Evolutionary conservation across 305 asterid genomes (phyloP).

Genomic region (Petunia hybrid): DNA sequence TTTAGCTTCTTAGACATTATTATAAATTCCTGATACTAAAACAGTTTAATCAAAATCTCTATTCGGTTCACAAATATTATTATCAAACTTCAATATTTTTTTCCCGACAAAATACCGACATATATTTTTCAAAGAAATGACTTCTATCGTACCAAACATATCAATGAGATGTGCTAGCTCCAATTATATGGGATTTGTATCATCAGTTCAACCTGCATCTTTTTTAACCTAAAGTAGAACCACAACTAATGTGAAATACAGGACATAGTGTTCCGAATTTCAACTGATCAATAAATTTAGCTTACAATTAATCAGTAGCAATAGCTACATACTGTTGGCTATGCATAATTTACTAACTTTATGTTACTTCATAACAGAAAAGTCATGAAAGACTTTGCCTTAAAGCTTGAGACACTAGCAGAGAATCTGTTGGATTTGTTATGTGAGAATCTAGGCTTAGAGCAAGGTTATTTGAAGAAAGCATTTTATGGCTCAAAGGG

Average conservation of each 20-base stretch:
- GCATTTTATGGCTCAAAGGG: conserved; percentile 84
- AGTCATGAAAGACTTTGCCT: conserved; percentile 78
- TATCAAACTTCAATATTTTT: no score
- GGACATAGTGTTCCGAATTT: background rate
- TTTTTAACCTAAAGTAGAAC: background rate
- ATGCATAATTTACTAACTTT: background rate
- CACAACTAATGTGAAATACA: background rate
- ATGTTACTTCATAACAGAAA: conserved; percentile 26
- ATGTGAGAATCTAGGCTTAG: conserved; percentile 93
- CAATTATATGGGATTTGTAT: conserved; percentile 14
- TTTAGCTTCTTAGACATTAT: no score
- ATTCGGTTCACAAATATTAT: no score
- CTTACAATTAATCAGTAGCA: conserved; percentile 3
- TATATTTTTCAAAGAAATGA: no score
- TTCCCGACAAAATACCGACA: no score
- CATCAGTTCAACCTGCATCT: conserved; percentile 3
- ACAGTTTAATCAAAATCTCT: no score
- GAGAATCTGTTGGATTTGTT: conserved; percentile 79
- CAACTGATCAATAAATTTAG: background rate
- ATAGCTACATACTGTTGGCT: background rate
- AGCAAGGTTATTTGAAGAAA: conserved; percentile 77
- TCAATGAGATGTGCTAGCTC: background rate
- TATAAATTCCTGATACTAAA: no score
- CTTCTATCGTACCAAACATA: no score
- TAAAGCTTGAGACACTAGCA: conserved; percentile 69